These are phyloP conservation scores for Soucietia sequanensis DNA, from an alignment of 805 yeast genomes.

Conservation along the genomic window DNA sequence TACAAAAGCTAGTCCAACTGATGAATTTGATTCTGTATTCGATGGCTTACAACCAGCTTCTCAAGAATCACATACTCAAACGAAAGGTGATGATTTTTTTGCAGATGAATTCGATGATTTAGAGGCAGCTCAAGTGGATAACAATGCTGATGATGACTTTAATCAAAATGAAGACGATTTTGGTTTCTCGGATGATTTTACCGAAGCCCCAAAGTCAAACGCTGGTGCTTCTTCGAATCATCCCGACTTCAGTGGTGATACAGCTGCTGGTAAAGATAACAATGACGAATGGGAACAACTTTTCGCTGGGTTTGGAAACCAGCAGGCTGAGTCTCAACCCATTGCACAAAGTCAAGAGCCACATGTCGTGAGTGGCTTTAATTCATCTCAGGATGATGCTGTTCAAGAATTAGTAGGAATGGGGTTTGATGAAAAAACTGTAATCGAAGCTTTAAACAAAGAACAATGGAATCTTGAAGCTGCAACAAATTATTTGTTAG, in stretches of 20 bases:
- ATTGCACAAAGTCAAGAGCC: conserved; percentile 8
- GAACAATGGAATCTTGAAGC: conserved; percentile 75
- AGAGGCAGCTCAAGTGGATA: conserved; percentile 33
- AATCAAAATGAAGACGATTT: conserved; percentile 18
- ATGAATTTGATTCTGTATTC: conserved; percentile 37
- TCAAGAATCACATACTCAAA: conserved; percentile 9
- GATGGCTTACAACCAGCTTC: conserved; percentile 38
- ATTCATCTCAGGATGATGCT: conserved; percentile 50
- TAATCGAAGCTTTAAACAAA: conserved; percentile 63
- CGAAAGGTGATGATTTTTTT: conserved; percentile 25
- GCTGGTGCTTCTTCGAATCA: conserved; percentile 27
- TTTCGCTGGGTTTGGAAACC: conserved; percentile 82
- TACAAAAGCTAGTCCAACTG: conserved; percentile 6
- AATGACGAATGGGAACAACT: conserved; percentile 93
- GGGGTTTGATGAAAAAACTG: conserved; percentile 77
- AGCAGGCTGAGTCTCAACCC: conserved; percentile 19
- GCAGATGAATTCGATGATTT: conserved; percentile 40
- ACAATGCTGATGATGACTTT: conserved; percentile 25
- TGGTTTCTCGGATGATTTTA: conserved; percentile 29
- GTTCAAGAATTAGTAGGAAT: conserved; percentile 80
- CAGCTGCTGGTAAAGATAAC: conserved; percentile 16
- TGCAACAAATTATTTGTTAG: conserved; percentile 85
- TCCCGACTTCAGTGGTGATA: conserved; percentile 39
- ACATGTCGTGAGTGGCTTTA: conserved; percentile 8
- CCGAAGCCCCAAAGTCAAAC: conserved; percentile 17